Conservation (phyloP, 2,329 filamentous ascomycete genomes). For the Tolypocladium cylindrosporum region DNA sequence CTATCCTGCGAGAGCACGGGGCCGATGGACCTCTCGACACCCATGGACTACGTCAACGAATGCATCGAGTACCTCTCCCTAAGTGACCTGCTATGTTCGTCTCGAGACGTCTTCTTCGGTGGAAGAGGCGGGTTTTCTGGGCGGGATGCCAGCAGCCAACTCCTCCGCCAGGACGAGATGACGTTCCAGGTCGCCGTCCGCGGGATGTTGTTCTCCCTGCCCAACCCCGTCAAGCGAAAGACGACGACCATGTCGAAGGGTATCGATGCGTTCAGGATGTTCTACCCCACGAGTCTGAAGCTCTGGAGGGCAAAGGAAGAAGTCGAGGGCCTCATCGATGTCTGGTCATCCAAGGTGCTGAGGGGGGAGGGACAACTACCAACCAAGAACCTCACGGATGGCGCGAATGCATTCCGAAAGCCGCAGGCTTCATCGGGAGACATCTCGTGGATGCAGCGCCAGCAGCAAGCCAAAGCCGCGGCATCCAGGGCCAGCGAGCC, state of each 20-base stretch:
- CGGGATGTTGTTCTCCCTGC: conserved; percentile 76
- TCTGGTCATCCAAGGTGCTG: conserved; percentile 54
- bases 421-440: conserved; percentile 21
- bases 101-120: conserved; percentile 58
- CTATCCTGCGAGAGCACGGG: conserved; percentile 62
- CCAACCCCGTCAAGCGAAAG: conserved; percentile 73
- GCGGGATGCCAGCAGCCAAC: conserved; percentile 55
- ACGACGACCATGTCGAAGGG: conserved; percentile 29
- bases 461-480: conserved; percentile 15
- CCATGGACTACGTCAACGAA: conserved; percentile 70
- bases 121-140: conserved; percentile 43
- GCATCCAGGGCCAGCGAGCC: conserved; percentile 6
- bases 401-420: conserved; percentile 38
- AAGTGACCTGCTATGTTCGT: conserved; percentile 73
- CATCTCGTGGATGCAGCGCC: conserved; percentile 23
- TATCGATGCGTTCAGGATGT: conserved; percentile 74
- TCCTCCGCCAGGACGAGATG: conserved; percentile 85
- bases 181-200: conserved; percentile 84
- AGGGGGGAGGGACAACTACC: conserved; percentile 36
- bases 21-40: conserved; percentile 41
- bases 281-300: conserved; percentile 76
- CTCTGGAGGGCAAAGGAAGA: conserved; percentile 80
- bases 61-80: conserved; percentile 83
- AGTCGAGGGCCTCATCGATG: conserved; percentile 60
- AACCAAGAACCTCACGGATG: conserved; percentile 29